Evolutionary conservation across 2,329 filamentous ascomycete genomes (phyloP), one percentile per base, ranked within the genome.

Genomic region (Juglanconis oblonga): DNA sequence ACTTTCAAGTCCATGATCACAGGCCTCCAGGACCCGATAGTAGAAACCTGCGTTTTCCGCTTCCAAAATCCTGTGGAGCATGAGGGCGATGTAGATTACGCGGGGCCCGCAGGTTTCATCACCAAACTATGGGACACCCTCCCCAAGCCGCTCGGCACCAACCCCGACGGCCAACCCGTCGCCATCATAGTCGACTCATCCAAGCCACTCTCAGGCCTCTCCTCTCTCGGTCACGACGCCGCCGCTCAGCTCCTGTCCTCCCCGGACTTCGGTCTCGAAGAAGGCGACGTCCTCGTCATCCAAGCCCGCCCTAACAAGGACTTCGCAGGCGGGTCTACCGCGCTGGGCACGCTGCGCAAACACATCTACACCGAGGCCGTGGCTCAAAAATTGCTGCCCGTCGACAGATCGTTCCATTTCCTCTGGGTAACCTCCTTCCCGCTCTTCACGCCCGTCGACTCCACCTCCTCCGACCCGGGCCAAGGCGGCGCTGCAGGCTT

Each of bases 381-480:
- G 0, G 80, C 84, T n/a, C 74, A 83, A 32, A 82, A 79, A 0
- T 77, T 89, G 36, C 77, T 91, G 42, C 66, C 74, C 3, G 73
- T 69, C 1, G 75, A 78, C 38, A 65, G 62, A 68, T 79, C 70
- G 59, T 92, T 84, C 76, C 79, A 80, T 61, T 94, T 93, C 73
- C 81, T 89, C 58, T 99, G 95, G 95, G 84, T 99, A 11, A 89
- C 84, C 1, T 87, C 94, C 62, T 99, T 99, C 71, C 95, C 95
- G 11, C 86, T 99, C 68, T 99, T 99, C 77, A 92, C 92, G 1
- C 91, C 88, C 0, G 83, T 82, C 55, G 77, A 82, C 55, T 79
- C 82, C 11, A 35, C 47, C 36, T 8, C 55, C 31, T 40, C 50
- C 3, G 77, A 90, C 51, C 90, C 90, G 0, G 92, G 92, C 2